Evolutionary conservation across 2,329 filamentous ascomycete species (phyloP).

Genomic region (Exophiala spinifera): DNA sequence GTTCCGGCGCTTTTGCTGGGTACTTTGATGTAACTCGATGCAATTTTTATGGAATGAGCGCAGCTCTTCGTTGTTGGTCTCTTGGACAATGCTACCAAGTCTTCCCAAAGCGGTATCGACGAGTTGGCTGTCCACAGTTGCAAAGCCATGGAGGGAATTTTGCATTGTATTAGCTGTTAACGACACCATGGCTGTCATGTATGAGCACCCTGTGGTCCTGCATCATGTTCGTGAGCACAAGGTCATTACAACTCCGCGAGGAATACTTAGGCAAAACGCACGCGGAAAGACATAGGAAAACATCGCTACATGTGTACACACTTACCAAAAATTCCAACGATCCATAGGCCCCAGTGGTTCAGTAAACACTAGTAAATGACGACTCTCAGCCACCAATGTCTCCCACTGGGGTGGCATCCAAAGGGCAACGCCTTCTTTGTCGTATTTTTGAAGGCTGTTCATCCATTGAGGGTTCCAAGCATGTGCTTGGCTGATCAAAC

Average conservation of each 20-base stretch:
- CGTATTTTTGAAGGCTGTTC: conserved; percentile 7
- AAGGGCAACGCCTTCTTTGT: background rate
- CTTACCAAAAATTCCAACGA: conserved; percentile 14
- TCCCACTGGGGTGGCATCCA: conserved; percentile 9
- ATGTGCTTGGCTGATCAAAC: conserved; percentile 12
- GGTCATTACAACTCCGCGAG: no score
- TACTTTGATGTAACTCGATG: conserved; percentile 5
- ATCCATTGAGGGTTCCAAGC: conserved; percentile 18
- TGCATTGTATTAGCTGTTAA: conserved; percentile 24
- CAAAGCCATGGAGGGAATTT: background rate
- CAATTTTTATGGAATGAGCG: conserved; percentile 11
- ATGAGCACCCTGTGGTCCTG: conserved; percentile 19
- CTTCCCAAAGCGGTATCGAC: conserved; percentile 3
- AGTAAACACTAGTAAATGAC: conserved; percentile 11
- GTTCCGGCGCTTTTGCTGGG: conserved; percentile 1
- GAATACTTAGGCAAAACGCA: no score
- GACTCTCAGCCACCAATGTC: conserved; percentile 13
- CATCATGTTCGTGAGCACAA: no score
- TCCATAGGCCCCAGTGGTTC: conserved; percentile 2
- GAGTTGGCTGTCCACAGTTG: conserved; percentile 5
- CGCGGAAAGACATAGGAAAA: no score
- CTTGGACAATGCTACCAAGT: conserved; percentile 4
- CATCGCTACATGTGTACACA: no score
- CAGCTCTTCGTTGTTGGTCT: conserved; percentile 3
- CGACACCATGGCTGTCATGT: conserved; percentile 17